Evolutionary conservation across 495 filamentous ascomycete genomes (phyloP), one percentile per base, ranked within the genome.

Genomic region (Penicillium coprophilum): DNA sequence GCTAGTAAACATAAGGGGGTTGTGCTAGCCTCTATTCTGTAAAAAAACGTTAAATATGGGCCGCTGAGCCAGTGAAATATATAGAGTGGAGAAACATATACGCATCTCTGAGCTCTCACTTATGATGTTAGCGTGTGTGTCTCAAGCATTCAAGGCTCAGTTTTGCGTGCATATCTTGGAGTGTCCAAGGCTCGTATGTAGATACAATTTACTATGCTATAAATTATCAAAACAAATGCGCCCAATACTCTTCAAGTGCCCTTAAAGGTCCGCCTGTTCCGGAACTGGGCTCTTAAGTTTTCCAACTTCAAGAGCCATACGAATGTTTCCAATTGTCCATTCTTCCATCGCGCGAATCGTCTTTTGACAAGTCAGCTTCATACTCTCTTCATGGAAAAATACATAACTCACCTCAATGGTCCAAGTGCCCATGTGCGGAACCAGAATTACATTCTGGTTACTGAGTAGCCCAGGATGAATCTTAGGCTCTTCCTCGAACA

Each of bases 371-470:
- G 41, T 71, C 49, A 58, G 58, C 24, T 3, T 49, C 15, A 53
- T 30, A 12, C 13, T 23, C 27, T 23, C 10, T 20, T 21, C 10
- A 20, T 20, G 28, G 28, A 4, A 24, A 49, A 30, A 3, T 32
- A 32, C 12, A 24, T 15, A 55, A 69, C 80, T 71, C 53, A 84
- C 82, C 76, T 89, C 86, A 19, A 73, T 62, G 11, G 85, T 88
- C 72, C 76, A 85, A 19, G 86, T 89, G 2, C 86, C 86, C 80
- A 89, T 82, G 67, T 89, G 86, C 49, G 86, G 86, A 20, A 89
- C 68, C 24, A 89, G 71, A 48, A 87, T 69, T 7, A 85, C 82
- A 64, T 84, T 78, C 21, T 78, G 77, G 51, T 87, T 87, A 23
- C 65, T 69, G 3, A 87, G 46, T 31, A 89, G 63, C 0, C 83